These are phyloP conservation scores for Solanum chaucha DNA, from an alignment of 257 asterid species.

Conservation along the genomic window DNA sequence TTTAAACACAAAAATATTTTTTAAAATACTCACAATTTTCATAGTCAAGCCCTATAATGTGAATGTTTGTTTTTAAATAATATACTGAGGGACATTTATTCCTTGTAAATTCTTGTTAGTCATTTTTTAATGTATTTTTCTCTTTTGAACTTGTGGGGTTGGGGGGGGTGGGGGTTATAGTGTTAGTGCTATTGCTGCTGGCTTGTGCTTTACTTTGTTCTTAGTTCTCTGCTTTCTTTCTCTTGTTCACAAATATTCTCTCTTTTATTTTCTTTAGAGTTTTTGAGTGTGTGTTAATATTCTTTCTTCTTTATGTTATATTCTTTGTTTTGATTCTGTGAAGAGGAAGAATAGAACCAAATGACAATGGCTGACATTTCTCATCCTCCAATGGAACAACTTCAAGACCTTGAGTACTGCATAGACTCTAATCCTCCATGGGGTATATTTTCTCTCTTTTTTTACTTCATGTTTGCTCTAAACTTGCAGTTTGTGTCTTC, in stretches of 20 bases:
- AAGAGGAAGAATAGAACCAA: slow-evolving; percentile 7
- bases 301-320: neutral
- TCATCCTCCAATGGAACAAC: slow-evolving; percentile 93
- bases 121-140: neutral
- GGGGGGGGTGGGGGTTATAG: neutral
- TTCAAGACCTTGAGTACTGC: slow-evolving; percentile 93
- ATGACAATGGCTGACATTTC: slow-evolving; percentile 62
- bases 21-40: neutral
- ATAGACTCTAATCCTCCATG: slow-evolving; percentile 96
- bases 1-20: too few species aligned
- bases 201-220: slow-evolving; percentile 4
- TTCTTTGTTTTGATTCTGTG: slow-evolving; percentile 7
- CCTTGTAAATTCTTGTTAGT: neutral
- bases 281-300: neutral
- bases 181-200: slow-evolving; percentile 7
- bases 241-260: slow-evolving; percentile 8
- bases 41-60: neutral
- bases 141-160: neutral
- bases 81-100: slow-evolving; percentile 2
- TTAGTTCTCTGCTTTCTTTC: neutral
- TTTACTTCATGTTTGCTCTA: neutral
- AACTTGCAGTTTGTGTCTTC: neutral
- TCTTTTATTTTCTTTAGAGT: neutral
- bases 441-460: slow-evolving; percentile 34
- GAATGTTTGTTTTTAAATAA: neutral